Evolutionary conservation across 2,329 filamentous ascomycete genomes (phyloP).

Genomic region (Fusarium citri): DNA sequence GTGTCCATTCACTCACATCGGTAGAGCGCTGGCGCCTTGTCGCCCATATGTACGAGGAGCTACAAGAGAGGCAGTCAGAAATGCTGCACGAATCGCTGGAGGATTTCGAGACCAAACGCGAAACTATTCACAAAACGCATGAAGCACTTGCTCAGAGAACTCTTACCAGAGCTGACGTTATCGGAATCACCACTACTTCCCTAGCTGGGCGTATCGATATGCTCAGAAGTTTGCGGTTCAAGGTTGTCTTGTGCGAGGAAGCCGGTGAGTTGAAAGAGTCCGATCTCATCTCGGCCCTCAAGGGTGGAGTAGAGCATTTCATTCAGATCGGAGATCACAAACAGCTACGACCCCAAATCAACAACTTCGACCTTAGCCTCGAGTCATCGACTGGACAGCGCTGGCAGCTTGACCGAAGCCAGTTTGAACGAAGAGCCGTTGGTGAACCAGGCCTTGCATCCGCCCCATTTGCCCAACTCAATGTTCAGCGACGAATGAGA

Average conservation of each 20-base stretch:
- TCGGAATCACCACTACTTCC: slow-evolving; percentile 69
- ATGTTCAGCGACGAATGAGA: slow-evolving; percentile 74
- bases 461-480: slow-evolving; percentile 55
- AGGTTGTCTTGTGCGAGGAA: slow-evolving; percentile 72
- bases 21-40: slow-evolving; percentile 7
- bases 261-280: slow-evolving; percentile 73
- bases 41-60: neutral
- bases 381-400: slow-evolving; percentile 24
- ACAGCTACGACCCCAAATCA: slow-evolving; percentile 68
- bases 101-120: neutral
- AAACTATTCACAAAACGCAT: slow-evolving; percentile 12
- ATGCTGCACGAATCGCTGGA: slow-evolving; percentile 5
- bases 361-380: slow-evolving; percentile 60
- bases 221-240: slow-evolving; percentile 59
- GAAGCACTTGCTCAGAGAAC: slow-evolving; percentile 51
- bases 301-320: slow-evolving; percentile 67
- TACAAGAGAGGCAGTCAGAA: neutral
- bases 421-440: slow-evolving; percentile 46
- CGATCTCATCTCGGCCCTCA: slow-evolving; percentile 66
- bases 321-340: slow-evolving; percentile 73
- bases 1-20: neutral
- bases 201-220: slow-evolving; percentile 62
- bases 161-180: slow-evolving; percentile 55
- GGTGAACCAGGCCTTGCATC: slow-evolving; percentile 38
- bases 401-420: slow-evolving; percentile 55